Evolutionary conservation across 2,329 filamentous ascomycete genomes (phyloP).

Genomic region (Orbilia brochopaga): DNA sequence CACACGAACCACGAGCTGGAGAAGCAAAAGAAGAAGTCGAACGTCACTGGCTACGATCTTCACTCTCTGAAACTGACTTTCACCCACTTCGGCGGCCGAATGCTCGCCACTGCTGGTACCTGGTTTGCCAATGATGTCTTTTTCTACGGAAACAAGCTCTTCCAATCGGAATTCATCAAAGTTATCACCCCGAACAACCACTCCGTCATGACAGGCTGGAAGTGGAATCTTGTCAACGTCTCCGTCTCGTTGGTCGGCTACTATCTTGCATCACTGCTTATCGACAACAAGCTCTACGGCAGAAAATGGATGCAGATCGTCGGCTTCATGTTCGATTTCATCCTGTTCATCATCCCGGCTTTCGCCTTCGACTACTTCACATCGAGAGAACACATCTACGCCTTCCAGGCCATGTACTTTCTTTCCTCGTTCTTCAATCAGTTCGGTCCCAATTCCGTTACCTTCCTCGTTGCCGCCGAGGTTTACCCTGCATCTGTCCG

Average conservation of each 20-base stretch:
- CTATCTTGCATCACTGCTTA: constrained; percentile 81
- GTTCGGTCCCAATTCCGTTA: constrained; percentile 94
- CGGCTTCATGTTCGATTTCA: constrained; percentile 89
- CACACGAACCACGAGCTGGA: constrained; percentile 82
- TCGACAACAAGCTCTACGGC: constrained; percentile 96
- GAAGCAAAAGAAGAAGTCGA: constrained; percentile 80
- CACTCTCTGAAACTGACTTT: constrained; percentile 79
- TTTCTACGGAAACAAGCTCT: constrained; percentile 99
- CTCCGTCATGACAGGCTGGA: constrained; percentile 84
- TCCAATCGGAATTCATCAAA: constrained; percentile 86
- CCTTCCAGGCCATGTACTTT: constrained; percentile 99
- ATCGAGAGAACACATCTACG: constrained; percentile 71
- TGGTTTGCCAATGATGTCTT: constrained; percentile 99
- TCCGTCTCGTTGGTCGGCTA: constrained; percentile 85
- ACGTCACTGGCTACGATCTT: constrained; percentile 92
- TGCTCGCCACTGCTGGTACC: constrained; percentile 81
- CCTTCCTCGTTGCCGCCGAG: constrained; percentile 93
- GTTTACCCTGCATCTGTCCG: constrained; percentile 95
- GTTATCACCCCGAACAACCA: constrained; percentile 73
- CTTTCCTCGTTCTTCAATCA: constrained; percentile 98
- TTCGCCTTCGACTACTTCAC: constrained; percentile 89
- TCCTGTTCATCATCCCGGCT: constrained; percentile 89
- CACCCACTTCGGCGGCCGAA: constrained; percentile 80
- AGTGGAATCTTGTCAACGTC: constrained; percentile 91
- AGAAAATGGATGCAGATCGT: constrained; percentile 96